These are phyloP conservation scores for Artomyces pyxidatus DNA, from an alignment of 768 basidiomycete species.

Conservation along the genomic window DNA sequence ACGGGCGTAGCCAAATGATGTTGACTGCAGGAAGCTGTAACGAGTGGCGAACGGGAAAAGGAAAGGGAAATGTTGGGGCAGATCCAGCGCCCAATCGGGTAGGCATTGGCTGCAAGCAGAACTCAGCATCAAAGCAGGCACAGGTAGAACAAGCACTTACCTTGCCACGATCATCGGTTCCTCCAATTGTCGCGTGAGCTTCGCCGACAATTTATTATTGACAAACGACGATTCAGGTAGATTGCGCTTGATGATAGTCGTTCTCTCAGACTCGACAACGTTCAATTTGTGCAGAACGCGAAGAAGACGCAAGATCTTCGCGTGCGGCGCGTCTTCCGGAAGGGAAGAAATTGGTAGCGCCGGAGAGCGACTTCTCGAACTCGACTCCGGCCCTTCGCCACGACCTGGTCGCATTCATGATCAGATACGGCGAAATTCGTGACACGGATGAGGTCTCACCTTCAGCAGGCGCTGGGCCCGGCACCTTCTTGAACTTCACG, in stretches of 20 bases:
- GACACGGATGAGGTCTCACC: slow-evolving; percentile 31
- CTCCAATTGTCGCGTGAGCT: slow-evolving; percentile 93
- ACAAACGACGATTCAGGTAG: slow-evolving; percentile 83
- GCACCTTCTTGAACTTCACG: slow-evolving; percentile 88
- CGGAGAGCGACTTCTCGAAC: slow-evolving; percentile 48
- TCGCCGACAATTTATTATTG: slow-evolving; percentile 96
- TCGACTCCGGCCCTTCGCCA: slow-evolving; percentile 35
- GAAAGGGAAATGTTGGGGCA: slow-evolving; percentile 96
- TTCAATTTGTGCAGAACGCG: slow-evolving; percentile 83
- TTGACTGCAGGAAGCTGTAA: slow-evolving; percentile 94
- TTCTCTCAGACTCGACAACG: slow-evolving; percentile 59
- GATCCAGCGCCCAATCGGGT: slow-evolving; percentile 94
- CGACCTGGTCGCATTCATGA: slow-evolving; percentile 21
- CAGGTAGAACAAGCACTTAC: slow-evolving; percentile 31
- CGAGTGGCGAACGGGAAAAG: slow-evolving; percentile 98
- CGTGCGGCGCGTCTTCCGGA: slow-evolving; percentile 75
- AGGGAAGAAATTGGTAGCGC: slow-evolving; percentile 69
- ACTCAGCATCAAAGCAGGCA: slow-evolving; percentile 3
- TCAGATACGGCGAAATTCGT: not conserved
- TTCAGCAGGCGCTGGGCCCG: slow-evolving; percentile 69
- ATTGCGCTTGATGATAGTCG: slow-evolving; percentile 43
- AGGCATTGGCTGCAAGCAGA: slow-evolving; percentile 75
- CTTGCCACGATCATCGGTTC: slow-evolving; percentile 99
- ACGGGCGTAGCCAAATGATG: slow-evolving; percentile 95
- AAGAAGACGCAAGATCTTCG: slow-evolving; percentile 86